phyloP scores from a whole-genome alignment of 1,284 basidiomycete genomes.

The Xanthoconium separans region DNA sequence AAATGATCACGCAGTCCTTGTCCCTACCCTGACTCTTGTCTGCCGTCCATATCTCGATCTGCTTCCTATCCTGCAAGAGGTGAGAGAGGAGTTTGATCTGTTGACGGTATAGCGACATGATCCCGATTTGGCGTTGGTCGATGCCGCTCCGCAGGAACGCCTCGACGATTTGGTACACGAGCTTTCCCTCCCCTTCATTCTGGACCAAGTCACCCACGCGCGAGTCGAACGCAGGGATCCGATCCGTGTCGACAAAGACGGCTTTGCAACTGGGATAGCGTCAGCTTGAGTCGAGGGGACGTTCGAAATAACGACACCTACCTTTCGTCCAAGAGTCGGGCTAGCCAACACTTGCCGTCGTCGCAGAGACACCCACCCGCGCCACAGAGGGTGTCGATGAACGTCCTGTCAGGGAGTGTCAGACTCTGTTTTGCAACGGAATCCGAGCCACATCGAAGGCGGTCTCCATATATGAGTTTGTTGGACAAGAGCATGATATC shows the following conservation, averaged over 20 bases:
- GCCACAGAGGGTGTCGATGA: slow-evolving; percentile 42
- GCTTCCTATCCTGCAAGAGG: slow-evolving; percentile 48
- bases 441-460: slow-evolving; percentile 78
- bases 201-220: slow-evolving; percentile 87
- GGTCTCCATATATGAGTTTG: slow-evolving; percentile 80
- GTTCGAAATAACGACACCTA: slow-evolving; percentile 31
- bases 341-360: slow-evolving; percentile 66
- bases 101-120: slow-evolving; percentile 92
- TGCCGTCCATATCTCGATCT: slow-evolving; percentile 89
- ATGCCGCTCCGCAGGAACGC: slow-evolving; percentile 70
- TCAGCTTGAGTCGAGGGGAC: background rate
- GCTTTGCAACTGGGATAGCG: slow-evolving; percentile 64
- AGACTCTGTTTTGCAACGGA: slow-evolving; percentile 65
- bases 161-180: slow-evolving; percentile 63
- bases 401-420: slow-evolving; percentile 47
- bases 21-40: slow-evolving; percentile 96
- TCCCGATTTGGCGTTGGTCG: slow-evolving; percentile 69
- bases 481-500: slow-evolving; percentile 97
- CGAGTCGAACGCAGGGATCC: slow-evolving; percentile 72
- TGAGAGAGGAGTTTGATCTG: slow-evolving; percentile 86
- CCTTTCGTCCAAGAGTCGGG: slow-evolving; percentile 64
- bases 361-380: slow-evolving; percentile 30
- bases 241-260: slow-evolving; percentile 92
- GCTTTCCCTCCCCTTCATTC: slow-evolving; percentile 77
- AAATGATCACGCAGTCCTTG: slow-evolving; percentile 93